A percentile compares a stretch with the other conserved stretches of the same genome.
Conservation (phyloP, 805 yeast genomes). For the Trichomonascus vanleenenianus region DNA sequence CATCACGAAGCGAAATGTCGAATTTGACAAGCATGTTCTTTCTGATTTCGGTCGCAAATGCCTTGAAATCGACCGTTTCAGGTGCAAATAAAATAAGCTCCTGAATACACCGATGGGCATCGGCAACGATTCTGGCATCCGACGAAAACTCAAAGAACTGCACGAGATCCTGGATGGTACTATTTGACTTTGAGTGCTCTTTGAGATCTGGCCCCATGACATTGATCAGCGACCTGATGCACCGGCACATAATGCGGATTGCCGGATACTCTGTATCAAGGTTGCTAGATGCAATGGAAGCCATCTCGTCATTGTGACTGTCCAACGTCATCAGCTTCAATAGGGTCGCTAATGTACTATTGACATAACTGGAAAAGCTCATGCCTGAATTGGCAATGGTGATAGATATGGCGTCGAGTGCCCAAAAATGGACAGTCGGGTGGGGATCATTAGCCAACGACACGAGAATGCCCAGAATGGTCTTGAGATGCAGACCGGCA, state of each 20-base stretch:
- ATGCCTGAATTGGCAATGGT: constrained; percentile 49
- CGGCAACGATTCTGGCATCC: constrained; percentile 25
- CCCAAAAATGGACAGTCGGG: constrained; percentile 72
- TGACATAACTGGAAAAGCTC: constrained; percentile 36
- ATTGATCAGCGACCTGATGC: constrained; percentile 39
- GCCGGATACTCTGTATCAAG: constrained; percentile 42
- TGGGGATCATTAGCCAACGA: constrained; percentile 73
- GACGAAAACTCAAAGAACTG: constrained; percentile 30
- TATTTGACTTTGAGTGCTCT: constrained; percentile 18
- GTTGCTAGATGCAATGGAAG: constrained; percentile 41
- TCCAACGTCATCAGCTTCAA: constrained; percentile 38
- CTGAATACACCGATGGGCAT: constrained; percentile 37
- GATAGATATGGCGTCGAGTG: constrained; percentile 50
- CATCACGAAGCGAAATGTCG: constrained; percentile 22
- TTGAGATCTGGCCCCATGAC: constrained; percentile 50
- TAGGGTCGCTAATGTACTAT: constrained; percentile 36
- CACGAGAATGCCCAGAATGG: constrained; percentile 47
- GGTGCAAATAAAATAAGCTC: constrained; percentile 43
- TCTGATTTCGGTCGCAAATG: constrained; percentile 22
- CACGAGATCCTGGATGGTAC: constrained; percentile 24
- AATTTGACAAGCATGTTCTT: constrained; percentile 15
- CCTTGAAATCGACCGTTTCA: constrained; percentile 24
- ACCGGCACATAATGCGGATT: constrained; percentile 34
- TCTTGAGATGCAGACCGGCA: constrained; percentile 33
- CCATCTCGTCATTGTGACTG: constrained; percentile 40